Evolutionary conservation across 2,329 filamentous ascomycete species (phyloP).

Genomic region (Pyricularia grisea): DNA sequence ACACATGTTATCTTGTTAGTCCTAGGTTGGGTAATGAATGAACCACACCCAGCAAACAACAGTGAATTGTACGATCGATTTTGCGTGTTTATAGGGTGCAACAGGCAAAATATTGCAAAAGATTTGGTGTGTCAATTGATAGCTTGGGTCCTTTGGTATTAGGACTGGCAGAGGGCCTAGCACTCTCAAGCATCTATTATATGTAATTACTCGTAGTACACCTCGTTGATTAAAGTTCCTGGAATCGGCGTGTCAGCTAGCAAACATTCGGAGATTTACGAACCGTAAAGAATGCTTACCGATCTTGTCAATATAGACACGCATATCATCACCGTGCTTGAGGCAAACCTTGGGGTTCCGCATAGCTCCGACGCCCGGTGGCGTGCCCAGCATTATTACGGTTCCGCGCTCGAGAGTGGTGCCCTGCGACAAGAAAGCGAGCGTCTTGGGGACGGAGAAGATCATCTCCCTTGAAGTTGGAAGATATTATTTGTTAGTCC

Average conservation of each 20-base stretch:
- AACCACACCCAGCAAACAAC: background rate
- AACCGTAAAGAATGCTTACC: constrained; percentile 12
- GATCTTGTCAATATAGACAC: constrained; percentile 25
- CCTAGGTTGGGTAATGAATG: background rate
- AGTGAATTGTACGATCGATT: background rate
- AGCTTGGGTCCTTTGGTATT: background rate
- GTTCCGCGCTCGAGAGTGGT: constrained; percentile 27
- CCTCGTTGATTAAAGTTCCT: constrained; percentile 24
- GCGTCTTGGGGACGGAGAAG: constrained; percentile 24
- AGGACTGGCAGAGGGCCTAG: background rate
- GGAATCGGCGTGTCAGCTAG: background rate
- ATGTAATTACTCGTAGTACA: constrained; percentile 24
- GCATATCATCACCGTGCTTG: constrained; percentile 17
- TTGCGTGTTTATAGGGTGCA: background rate
- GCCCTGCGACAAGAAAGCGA: constrained; percentile 25
- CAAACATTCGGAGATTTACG: background rate
- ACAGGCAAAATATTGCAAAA: background rate
- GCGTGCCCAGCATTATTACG: constrained; percentile 30
- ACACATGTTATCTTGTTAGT: background rate
- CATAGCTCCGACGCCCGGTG: constrained; percentile 30
- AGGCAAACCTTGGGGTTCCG: constrained; percentile 20
- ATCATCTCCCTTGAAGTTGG: constrained; percentile 22
- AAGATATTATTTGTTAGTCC: background rate
- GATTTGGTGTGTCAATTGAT: background rate
- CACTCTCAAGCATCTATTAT: background rate